Evolutionary conservation across 2,329 filamentous ascomycete genomes (phyloP).

Genomic region (Penicillium sp.): DNA sequence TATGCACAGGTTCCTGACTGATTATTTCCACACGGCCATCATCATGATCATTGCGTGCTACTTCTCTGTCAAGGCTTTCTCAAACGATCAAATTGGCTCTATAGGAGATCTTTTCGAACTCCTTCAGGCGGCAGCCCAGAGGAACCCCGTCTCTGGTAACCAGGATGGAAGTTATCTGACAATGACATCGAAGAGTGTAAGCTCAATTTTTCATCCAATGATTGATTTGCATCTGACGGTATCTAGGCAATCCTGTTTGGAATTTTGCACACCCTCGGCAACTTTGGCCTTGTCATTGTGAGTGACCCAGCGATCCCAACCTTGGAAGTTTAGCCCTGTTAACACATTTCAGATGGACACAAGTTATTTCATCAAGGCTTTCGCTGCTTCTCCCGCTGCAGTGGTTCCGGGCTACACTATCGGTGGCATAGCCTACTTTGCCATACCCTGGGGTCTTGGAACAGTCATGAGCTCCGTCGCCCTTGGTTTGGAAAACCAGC

Average conservation of each 20-base stretch:
- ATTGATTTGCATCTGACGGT: background rate
- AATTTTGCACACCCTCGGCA: constrained; percentile 52
- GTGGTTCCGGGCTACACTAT: constrained; percentile 56
- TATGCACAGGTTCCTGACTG: constrained; percentile 45
- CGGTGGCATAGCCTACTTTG: constrained; percentile 57
- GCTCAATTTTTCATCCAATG: constrained; percentile 26
- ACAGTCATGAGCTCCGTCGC: constrained; percentile 55
- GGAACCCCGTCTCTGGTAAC: constrained; percentile 55
- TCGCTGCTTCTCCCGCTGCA: constrained; percentile 50
- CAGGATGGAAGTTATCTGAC: constrained; percentile 58
- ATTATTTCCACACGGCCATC: constrained; percentile 58
- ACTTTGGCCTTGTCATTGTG: constrained; percentile 56
- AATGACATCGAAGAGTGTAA: constrained; percentile 55
- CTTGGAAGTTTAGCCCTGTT: background rate
- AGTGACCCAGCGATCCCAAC: constrained; percentile 8
- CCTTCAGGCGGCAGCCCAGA: constrained; percentile 47
- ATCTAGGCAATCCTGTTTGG: constrained; percentile 52
- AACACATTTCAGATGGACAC: constrained; percentile 49
- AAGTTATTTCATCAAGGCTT: constrained; percentile 57
- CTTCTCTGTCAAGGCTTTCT: constrained; percentile 52
- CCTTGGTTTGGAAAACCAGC: constrained; percentile 50
- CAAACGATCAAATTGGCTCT: constrained; percentile 51
- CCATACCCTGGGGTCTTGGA: constrained; percentile 57
- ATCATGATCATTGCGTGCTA: constrained; percentile 55
- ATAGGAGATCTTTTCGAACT: constrained; percentile 54